Evolutionary conservation across 805 yeast genomes (phyloP).

Genomic region (Torulaspora franciscae): DNA sequence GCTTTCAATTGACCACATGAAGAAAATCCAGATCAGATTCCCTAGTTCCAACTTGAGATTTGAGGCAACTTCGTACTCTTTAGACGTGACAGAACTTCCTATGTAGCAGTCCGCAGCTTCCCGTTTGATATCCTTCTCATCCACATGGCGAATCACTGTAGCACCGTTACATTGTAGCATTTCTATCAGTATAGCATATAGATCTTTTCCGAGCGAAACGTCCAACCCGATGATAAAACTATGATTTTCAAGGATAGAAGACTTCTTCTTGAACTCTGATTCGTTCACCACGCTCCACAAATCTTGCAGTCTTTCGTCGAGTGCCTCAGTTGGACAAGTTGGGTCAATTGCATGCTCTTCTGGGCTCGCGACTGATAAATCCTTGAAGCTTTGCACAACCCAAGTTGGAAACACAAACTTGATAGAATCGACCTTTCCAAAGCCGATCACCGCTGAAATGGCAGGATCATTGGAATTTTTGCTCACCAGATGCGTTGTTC

Average conservation of each 20-base stretch:
- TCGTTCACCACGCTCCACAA: constrained; percentile 15
- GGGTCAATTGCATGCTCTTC: constrained; percentile 46
- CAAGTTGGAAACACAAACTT: constrained; percentile 71
- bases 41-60: constrained; percentile 46
- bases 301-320: constrained; percentile 14
- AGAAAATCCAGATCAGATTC: constrained; percentile 69
- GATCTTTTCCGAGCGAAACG: constrained; percentile 46
- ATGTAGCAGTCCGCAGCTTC: constrained; percentile 46
- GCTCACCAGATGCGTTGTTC: constrained; percentile 77
- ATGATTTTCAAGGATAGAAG: constrained; percentile 41
- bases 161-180: constrained; percentile 58
- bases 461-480: constrained; percentile 53
- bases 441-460: constrained; percentile 46
- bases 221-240: constrained; percentile 52
- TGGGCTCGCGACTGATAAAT: constrained; percentile 49
- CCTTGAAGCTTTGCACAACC: constrained; percentile 65
- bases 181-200: constrained; percentile 38
- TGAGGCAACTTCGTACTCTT: constrained; percentile 46
- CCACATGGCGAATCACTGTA: constrained; percentile 30
- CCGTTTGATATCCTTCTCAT: constrained; percentile 17
- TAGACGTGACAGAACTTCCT: constrained; percentile 60
- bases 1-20: constrained; percentile 50
- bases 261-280: constrained; percentile 6
- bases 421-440: constrained; percentile 39
- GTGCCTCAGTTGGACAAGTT: constrained; percentile 11